These are phyloP conservation scores for Starmerella gropengiesseri DNA, from an alignment of 805 yeast species.

Conservation along the genomic window DNA sequence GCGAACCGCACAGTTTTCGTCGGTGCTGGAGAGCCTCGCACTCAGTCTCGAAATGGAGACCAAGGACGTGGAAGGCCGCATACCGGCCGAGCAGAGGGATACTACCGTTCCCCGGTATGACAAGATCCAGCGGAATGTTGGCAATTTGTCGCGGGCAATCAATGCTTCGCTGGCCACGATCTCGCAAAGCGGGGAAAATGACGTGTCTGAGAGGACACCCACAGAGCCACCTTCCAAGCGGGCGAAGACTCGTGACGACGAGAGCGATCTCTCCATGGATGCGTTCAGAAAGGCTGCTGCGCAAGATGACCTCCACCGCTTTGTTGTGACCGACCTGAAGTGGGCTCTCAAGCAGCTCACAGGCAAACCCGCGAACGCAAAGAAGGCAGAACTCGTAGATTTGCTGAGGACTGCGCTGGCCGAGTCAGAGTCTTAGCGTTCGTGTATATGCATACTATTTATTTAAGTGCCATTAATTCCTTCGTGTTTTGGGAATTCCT, in stretches of 20 bases:
- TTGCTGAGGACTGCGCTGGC: no score
- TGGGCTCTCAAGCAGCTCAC: constrained; percentile 5
- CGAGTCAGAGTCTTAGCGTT: no score
- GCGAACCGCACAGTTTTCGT: constrained; percentile 41
- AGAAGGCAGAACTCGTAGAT: not conserved
- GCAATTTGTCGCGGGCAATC: not conserved
- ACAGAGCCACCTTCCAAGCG: not conserved
- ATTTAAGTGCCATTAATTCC: no score
- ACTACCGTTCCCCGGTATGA: constrained; percentile 14
- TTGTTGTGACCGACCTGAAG: constrained; percentile 2
- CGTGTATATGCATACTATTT: no score
- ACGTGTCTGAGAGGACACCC: not conserved
- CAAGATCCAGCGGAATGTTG: constrained; percentile 6
- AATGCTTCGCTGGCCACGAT: not conserved
- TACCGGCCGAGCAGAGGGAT: constrained; percentile 7
- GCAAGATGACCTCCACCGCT: not conserved
- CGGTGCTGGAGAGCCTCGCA: constrained; percentile 37
- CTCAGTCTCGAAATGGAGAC: constrained; percentile 10
- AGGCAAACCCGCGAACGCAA: not conserved
- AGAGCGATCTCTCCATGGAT: not conserved
- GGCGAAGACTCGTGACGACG: not conserved
- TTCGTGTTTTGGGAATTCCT: no score
- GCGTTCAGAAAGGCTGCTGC: not conserved
- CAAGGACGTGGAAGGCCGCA: not conserved
- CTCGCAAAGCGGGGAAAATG: not conserved